These are phyloP conservation scores for Cornus florida DNA, from an alignment of 148 eudicot species.

Conservation along the genomic window DNA sequence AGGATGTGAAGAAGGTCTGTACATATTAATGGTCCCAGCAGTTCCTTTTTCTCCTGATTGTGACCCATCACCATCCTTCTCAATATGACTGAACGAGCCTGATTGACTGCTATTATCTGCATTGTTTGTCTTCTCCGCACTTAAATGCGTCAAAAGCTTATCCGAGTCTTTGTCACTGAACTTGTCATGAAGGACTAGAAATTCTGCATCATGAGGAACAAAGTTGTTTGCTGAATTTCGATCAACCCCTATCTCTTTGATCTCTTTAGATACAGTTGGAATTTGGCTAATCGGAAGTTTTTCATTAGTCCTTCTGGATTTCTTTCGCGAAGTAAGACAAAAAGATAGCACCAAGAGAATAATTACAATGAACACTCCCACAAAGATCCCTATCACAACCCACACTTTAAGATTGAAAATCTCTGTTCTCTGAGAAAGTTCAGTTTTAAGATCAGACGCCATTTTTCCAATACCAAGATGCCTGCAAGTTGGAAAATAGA, in stretches of 20 bases:
- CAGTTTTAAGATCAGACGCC: constrained; percentile 48
- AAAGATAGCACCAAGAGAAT: constrained; percentile 53
- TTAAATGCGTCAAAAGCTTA: constrained; percentile 44
- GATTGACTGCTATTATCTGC: constrained; percentile 44
- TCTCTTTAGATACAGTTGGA: constrained; percentile 60
- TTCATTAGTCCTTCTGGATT: constrained; percentile 37
- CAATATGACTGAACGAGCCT: constrained; percentile 42
- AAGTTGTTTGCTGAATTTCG: constrained; percentile 40
- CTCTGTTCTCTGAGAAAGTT: constrained; percentile 50
- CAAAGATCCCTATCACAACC: constrained; percentile 58
- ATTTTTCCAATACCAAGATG: constrained; percentile 18
- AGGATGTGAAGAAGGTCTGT: constrained; percentile 30
- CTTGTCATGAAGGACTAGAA: constrained; percentile 30
- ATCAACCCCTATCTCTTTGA: constrained; percentile 67
- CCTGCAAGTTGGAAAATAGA: constrained; percentile 13
- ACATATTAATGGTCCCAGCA: constrained; percentile 16
- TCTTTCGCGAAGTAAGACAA: constrained; percentile 59
- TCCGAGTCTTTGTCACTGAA: constrained; percentile 56
- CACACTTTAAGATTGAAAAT: constrained; percentile 72
- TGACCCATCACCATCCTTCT: constrained; percentile 31
- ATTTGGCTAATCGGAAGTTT: constrained; percentile 53
- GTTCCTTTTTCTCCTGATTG: constrained; percentile 52
- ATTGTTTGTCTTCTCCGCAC: constrained; percentile 39
- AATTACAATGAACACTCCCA: constrained; percentile 54
- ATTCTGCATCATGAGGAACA: constrained; percentile 30